phyloP scores from a whole-genome alignment of 371 early-diverging fungal species.

The Mucor indicus region DNA sequence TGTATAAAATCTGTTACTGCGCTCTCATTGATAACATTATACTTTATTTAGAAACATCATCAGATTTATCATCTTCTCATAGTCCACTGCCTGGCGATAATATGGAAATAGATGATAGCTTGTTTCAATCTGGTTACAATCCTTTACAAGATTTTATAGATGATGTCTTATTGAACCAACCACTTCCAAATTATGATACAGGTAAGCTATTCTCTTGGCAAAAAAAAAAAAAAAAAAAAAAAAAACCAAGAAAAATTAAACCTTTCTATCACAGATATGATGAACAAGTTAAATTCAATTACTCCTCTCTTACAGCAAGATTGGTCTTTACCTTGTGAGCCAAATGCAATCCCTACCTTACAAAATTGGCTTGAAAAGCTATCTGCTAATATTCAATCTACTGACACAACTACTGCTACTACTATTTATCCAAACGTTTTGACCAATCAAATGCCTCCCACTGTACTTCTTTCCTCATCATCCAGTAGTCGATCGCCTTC shows the following conservation, averaged over 20 bases:
- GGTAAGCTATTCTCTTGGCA: no score
- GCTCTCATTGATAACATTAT: no score
- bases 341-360: slow-evolving; percentile 37
- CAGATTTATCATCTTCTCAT: no score
- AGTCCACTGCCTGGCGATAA: slow-evolving; percentile 5
- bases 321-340: slow-evolving; percentile 34
- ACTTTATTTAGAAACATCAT: no score
- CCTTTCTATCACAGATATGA: slow-evolving; percentile 38
- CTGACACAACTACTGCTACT: slow-evolving; percentile 29
- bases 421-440: slow-evolving; percentile 23
- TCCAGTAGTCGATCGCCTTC: no score
- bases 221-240: no score
- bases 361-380: slow-evolving; percentile 51
- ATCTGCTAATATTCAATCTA: slow-evolving; percentile 42
- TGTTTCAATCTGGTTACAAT: slow-evolving; percentile 3
- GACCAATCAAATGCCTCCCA: neutral
- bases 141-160: slow-evolving; percentile 43
- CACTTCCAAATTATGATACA: slow-evolving; percentile 43
- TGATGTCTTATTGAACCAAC: slow-evolving; percentile 39
- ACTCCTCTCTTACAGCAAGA: slow-evolving; percentile 11
- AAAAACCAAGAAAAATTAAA: neutral
- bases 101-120: neutral
- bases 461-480: no score
- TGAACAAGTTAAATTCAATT: slow-evolving; percentile 43
- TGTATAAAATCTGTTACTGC: no score